A percentile compares a stretch with the other conserved stretches of the same genome.
Conservation (phyloP, 129 eudicot species). For the Helianthus annuus region HanXRQr2.0-SUNRISE NC_035445.2:140642509-140643008, state of each 20-base stretch:
- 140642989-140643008: constrained; percentile 62
- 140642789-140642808: constrained; percentile 92
- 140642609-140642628: neutral
- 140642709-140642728: constrained; percentile 94
- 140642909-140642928: constrained; percentile 85
- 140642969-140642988: constrained; percentile 95
- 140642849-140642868: constrained; percentile 85
- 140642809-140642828: constrained; percentile 79
- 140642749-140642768: constrained; percentile 89
- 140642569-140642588: neutral
- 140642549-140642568: constrained; percentile 66
- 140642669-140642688: constrained; percentile 70
- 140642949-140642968: constrained; percentile 95
- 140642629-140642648: constrained; percentile 25
- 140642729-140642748: constrained; percentile 96
- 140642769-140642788: constrained; percentile 92
- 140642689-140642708: constrained; percentile 83
- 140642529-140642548: constrained; percentile 45
- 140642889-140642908: constrained; percentile 72
- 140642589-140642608: neutral
- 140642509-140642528: constrained; percentile 35
- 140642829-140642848: constrained; percentile 77
- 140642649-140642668: constrained; percentile 87
- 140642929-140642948: constrained; percentile 93
- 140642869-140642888: constrained; percentile 69